Conservation (phyloP, 495 filamentous ascomycete genomes). For the Tuber calosporum region DNA sequence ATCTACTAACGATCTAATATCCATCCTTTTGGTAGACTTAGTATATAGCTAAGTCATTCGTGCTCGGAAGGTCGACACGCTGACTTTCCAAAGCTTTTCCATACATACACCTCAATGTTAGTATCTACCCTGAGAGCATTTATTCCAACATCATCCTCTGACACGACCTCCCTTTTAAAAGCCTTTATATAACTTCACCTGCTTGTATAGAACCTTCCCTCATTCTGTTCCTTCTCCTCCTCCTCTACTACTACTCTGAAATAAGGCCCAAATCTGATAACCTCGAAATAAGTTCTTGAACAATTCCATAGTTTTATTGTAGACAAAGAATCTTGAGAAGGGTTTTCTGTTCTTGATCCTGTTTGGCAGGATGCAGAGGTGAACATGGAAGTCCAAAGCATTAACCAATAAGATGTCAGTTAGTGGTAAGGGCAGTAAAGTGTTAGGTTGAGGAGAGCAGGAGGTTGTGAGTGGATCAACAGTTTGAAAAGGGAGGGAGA, state of each 20-base stretch:
- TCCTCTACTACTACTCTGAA: background rate
- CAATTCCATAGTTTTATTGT: background rate
- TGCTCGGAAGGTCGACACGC: background rate
- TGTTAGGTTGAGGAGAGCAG: no score
- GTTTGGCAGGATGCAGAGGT: no score
- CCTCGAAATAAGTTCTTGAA: background rate
- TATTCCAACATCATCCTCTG: background rate
- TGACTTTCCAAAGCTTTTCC: no score
- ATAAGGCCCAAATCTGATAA: background rate
- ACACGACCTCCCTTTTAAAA: background rate
- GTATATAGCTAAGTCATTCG: background rate
- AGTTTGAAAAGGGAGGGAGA: no score
- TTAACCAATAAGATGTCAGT: no score
- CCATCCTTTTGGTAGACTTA: background rate
- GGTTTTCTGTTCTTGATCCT: background rate
- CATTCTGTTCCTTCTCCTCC: no score
- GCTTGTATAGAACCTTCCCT: background rate
- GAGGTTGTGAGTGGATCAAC: no score
- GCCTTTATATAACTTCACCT: background rate
- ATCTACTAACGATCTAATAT: background rate
- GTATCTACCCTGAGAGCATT: background rate
- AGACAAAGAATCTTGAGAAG: background rate
- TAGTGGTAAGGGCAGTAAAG: no score
- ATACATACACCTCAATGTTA: no score
- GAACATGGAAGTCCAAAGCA: no score